Evolutionary conservation across 2,329 filamentous ascomycete species (phyloP).

Genomic region (Chaetomium globosum): DNA sequence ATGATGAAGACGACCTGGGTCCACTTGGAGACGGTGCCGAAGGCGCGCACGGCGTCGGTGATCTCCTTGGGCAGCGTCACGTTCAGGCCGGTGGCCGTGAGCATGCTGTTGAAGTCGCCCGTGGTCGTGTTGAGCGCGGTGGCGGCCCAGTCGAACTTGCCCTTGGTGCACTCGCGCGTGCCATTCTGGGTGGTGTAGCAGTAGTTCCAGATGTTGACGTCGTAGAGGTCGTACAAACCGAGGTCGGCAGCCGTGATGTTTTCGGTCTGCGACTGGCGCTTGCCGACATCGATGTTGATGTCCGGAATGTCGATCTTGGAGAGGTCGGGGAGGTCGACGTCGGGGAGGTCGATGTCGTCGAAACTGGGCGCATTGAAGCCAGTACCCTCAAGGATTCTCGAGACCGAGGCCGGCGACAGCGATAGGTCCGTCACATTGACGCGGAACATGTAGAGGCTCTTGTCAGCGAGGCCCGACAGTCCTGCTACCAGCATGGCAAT

Average conservation of each 20-base stretch:
- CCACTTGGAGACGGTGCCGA: conserved; percentile 75
- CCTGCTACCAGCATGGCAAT: conserved; percentile 65
- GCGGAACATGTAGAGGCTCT: conserved; percentile 60
- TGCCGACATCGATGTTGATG: conserved; percentile 7
- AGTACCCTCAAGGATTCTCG: conserved; percentile 26
- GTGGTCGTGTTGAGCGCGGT: conserved; percentile 68
- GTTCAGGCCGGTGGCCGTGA: conserved; percentile 53
- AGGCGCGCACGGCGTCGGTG: conserved; percentile 68
- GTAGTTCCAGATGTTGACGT: conserved; percentile 84
- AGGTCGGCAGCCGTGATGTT: conserved; percentile 63
- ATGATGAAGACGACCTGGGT: conserved; percentile 81
- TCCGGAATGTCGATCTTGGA: conserved; percentile 24
- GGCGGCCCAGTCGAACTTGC: conserved; percentile 76
- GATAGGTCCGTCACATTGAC: conserved; percentile 66
- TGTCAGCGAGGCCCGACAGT: conserved; percentile 59
- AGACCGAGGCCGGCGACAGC: conserved; percentile 39
- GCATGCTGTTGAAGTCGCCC: conserved; percentile 55
- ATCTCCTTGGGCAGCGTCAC: conserved; percentile 69
- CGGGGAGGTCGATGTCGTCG: conserved; percentile 22
- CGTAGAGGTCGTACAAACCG: conserved; percentile 74
- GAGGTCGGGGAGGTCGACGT: not conserved
- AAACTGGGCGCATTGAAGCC: conserved; percentile 17
- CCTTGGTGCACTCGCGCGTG: conserved; percentile 67
- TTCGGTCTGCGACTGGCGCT: conserved; percentile 23
- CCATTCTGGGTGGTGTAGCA: conserved; percentile 66